Percentiles rank a stretch among this genome's conserved stretches.
Evolutionary conservation across 2,329 filamentous ascomycete genomes (phyloP).

Genomic region (Bipolaris victoriae): DNA sequence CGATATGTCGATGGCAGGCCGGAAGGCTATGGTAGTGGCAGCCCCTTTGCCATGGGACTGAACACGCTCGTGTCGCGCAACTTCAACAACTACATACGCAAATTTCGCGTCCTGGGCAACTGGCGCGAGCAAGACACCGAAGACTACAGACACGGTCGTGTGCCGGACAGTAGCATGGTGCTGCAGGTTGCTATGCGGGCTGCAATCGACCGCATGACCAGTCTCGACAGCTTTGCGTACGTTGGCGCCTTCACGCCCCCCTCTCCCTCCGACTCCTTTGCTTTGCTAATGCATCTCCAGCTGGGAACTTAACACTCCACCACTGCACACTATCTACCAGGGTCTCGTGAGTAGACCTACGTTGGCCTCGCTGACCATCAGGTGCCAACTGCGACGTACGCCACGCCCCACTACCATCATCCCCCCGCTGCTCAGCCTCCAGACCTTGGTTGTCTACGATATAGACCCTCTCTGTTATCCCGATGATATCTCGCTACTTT

Average conservation of each 20-base stretch:
- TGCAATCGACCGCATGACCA: constrained; percentile 64
- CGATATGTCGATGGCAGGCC: constrained; percentile 64
- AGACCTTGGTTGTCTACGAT: constrained; percentile 61
- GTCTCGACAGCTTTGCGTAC: constrained; percentile 60
- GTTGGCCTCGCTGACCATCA: constrained; percentile 61
- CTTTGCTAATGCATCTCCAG: constrained; percentile 40
- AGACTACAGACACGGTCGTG: constrained; percentile 63
- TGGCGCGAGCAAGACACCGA: constrained; percentile 65
- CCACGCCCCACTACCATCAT: constrained; percentile 64
- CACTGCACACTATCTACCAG: constrained; percentile 64
- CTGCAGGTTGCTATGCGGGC: constrained; percentile 65
- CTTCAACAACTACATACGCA: constrained; percentile 59
- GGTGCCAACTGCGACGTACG: constrained; percentile 62
- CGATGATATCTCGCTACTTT: constrained; percentile 64
- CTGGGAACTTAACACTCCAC: constrained; percentile 68
- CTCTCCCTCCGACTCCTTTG: background rate
- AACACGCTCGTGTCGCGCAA: constrained; percentile 66
- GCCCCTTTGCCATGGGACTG: constrained; percentile 67
- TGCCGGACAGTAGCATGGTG: constrained; percentile 70
- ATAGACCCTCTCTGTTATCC: constrained; percentile 70
- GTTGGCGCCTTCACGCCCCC: constrained; percentile 16
- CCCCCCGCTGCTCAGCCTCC: constrained; percentile 63
- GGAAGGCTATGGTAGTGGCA: constrained; percentile 67
- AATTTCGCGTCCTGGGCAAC: constrained; percentile 60
- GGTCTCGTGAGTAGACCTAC: constrained; percentile 57